These are phyloP conservation scores for Lactifluus hygrophoroides DNA, from an alignment of 768 basidiomycete genomes.

Conservation along the genomic window DNA sequence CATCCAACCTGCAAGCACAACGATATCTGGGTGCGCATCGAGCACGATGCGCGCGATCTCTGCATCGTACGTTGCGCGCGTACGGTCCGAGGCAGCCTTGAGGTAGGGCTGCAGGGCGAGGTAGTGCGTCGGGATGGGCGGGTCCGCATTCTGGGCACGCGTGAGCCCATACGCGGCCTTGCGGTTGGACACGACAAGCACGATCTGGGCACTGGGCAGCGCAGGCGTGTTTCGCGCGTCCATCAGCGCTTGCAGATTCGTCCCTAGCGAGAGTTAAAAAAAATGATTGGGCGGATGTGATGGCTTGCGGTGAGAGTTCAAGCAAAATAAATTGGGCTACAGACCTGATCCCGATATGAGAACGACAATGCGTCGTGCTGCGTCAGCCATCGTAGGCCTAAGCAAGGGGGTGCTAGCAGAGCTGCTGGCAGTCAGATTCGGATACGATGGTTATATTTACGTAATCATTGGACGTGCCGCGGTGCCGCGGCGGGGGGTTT, in stretches of 20 bases:
- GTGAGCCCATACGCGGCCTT: conserved; percentile 84
- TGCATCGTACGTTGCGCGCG: conserved; percentile 76
- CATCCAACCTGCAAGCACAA: conserved; percentile 99
- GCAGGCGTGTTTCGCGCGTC: conserved; percentile 71
- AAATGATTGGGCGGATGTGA: neutral
- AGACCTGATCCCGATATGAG: conserved; percentile 62
- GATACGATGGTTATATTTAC: too few relatives aligned
- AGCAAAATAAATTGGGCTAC: neutral
- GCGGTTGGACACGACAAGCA: conserved; percentile 83
- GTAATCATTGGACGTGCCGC: too few relatives aligned
- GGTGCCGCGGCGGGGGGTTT: neutral
- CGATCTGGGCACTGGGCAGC: conserved; percentile 65
- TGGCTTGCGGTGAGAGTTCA: neutral
- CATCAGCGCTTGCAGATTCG: conserved; percentile 93
- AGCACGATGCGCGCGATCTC: conserved; percentile 68
- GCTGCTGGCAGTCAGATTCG: too few relatives aligned
- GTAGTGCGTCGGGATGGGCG: conserved; percentile 75
- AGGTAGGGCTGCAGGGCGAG: conserved; percentile 81
- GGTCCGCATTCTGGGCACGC: conserved; percentile 61
- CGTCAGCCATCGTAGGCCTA: neutral
- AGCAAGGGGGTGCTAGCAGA: too few relatives aligned
- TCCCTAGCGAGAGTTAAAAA: conserved; percentile 63
- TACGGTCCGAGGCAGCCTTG: conserved; percentile 60
- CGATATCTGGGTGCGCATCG: conserved; percentile 60
- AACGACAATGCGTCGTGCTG: conserved; percentile 27